Percentiles rank a stretch among this genome's conserved stretches.
These are phyloP conservation scores for Russula abietina DNA, from an alignment of 768 basidiomycete genomes.

Conservation along the genomic window DNA sequence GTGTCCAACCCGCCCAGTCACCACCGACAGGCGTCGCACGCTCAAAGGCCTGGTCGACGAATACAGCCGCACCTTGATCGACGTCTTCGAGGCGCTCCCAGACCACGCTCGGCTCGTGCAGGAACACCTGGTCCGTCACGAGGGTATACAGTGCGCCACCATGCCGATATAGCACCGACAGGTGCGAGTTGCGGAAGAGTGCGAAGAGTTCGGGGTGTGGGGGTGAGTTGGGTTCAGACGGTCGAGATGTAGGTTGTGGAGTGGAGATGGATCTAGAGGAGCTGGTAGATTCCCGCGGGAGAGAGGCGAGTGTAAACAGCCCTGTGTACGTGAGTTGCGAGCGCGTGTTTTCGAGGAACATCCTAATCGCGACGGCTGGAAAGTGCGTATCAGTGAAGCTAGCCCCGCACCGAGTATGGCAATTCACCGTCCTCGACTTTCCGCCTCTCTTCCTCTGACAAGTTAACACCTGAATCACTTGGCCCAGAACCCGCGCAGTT, in stretches of 20 bases:
- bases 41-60: constrained; percentile 69
- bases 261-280: not conserved
- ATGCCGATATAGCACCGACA: constrained; percentile 77
- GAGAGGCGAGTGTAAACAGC: constrained; percentile 63
- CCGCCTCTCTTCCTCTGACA: constrained; percentile 47
- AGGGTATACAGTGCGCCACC: constrained; percentile 61
- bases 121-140: constrained; percentile 80
- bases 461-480: constrained; percentile 16
- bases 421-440: constrained; percentile 67
- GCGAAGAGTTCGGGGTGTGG: constrained; percentile 50
- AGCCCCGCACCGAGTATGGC: too few relatives aligned
- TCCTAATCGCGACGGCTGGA: too few relatives aligned
- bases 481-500: constrained; percentile 8
- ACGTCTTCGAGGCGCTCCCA: constrained; percentile 92
- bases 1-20: constrained; percentile 70
- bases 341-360: constrained; percentile 58
- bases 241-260: constrained; percentile 4
- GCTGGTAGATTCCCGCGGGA: not conserved
- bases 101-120: constrained; percentile 69
- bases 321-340: constrained; percentile 89
- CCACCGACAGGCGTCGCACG: constrained; percentile 66
- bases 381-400: constrained; percentile 5
- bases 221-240: constrained; percentile 36
- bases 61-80: constrained; percentile 70
- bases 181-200: constrained; percentile 85